A percentile compares a stretch with the other conserved stretches of the same genome.
phyloP scores from a whole-genome alignment of 805 yeast genomes.

The Starmerella sirachaensis region DNA sequence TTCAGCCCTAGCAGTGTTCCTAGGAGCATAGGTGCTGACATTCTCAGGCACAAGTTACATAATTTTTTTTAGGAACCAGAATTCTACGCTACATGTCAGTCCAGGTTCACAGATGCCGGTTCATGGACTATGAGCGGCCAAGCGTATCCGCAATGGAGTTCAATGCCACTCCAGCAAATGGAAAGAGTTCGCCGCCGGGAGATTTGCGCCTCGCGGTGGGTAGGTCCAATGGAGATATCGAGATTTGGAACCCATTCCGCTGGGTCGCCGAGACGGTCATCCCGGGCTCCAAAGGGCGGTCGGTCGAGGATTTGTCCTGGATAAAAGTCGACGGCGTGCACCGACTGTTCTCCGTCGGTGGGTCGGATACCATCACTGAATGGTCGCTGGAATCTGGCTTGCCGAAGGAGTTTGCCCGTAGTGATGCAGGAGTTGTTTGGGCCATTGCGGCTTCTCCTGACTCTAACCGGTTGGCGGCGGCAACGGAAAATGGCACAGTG shows the following conservation, averaged over 20 bases:
- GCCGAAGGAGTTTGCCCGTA: constrained; percentile 66
- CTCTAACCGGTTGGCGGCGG: constrained; percentile 63
- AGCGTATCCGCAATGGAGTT: constrained; percentile 73
- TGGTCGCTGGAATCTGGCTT: constrained; percentile 73
- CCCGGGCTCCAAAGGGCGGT: constrained; percentile 69
- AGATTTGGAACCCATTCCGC: constrained; percentile 76
- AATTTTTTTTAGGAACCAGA: constrained; percentile 1
- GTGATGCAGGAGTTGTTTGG: constrained; percentile 93
- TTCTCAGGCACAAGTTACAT: background rate
- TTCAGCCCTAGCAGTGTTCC: background rate
- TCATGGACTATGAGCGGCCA: constrained; percentile 79
- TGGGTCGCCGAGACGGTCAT: constrained; percentile 70
- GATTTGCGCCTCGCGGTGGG: constrained; percentile 79
- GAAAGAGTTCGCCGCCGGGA: constrained; percentile 34
- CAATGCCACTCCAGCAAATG: constrained; percentile 40
- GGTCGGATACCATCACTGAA: constrained; percentile 80
- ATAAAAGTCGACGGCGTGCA: constrained; percentile 34
- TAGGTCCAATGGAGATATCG: constrained; percentile 87
- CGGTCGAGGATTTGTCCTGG: constrained; percentile 89
- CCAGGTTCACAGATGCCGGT: constrained; percentile 83
- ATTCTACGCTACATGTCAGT: constrained; percentile 27
- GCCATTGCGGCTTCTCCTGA: constrained; percentile 55
- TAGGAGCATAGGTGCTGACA: background rate
- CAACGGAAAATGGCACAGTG: constrained; percentile 91
- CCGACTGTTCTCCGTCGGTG: constrained; percentile 85